Evolutionary conservation across 2,329 filamentous ascomycete genomes (phyloP).

Genomic region (Cryphonectria parasitica): DNA sequence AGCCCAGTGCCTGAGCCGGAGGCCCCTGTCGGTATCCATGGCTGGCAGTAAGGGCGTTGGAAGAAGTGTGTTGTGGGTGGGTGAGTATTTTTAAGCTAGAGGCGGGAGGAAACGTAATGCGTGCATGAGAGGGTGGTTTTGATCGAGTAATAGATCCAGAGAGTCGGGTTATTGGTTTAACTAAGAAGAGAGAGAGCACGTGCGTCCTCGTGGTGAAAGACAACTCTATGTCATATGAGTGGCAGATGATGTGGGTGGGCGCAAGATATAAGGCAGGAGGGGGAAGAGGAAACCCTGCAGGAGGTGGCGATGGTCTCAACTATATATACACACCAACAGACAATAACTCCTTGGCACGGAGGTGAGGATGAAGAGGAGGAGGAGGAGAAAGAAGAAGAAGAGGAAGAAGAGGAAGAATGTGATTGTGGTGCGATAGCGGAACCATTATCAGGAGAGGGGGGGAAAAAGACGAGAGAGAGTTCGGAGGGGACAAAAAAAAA

Average conservation of each 20-base stretch:
- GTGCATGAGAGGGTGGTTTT: slow-evolving; percentile 7
- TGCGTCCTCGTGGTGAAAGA: background rate
- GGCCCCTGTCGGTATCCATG: slow-evolving; percentile 39
- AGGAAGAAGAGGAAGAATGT: background rate
- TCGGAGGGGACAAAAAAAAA: too few relatives aligned
- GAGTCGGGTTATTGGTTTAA: background rate
- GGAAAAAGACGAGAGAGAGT: background rate
- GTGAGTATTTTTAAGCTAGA: background rate
- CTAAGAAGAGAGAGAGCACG: background rate
- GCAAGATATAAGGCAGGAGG: background rate
- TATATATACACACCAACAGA: background rate
- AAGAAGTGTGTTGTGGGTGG: background rate
- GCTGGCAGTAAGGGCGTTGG: slow-evolving; percentile 24
- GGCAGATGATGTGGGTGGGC: background rate
- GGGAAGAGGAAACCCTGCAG: background rate
- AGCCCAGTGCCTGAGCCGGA: slow-evolving; percentile 47
- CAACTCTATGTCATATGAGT: background rate
- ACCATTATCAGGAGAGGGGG: background rate
- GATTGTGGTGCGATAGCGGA: slow-evolving; percentile 8
- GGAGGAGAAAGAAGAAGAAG: background rate
- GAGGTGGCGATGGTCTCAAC: background rate
- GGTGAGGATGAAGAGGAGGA: background rate
- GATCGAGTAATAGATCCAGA: slow-evolving; percentile 20
- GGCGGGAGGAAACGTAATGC: background rate
- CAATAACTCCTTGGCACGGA: background rate